Conservation (phyloP, 345 rosid species). For the Salix dunnii region DNA sequence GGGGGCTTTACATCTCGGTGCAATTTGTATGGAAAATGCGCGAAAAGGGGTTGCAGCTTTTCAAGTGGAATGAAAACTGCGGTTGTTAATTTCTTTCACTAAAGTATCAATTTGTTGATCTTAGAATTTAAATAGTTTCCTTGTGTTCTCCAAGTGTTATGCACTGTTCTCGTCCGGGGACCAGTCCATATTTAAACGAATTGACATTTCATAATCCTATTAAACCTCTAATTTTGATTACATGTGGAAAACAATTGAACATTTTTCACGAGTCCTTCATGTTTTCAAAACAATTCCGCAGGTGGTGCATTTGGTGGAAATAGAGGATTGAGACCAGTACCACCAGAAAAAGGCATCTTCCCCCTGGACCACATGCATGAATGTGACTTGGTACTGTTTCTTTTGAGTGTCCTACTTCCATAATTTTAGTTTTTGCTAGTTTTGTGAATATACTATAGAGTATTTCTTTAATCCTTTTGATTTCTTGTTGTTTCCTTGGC, state of each 20-base stretch:
- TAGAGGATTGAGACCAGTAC: constrained; percentile 83
- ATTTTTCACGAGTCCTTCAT: neutral
- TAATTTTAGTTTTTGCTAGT: neutral
- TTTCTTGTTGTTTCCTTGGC: neutral
- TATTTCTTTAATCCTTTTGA: neutral
- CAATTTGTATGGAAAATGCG: too few species aligned
- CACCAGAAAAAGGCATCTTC: constrained; percentile 91
- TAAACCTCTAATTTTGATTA: neutral
- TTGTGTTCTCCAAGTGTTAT: too few species aligned
- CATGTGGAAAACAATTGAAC: neutral
- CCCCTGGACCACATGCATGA: constrained; percentile 87
- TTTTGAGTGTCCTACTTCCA: neutral
- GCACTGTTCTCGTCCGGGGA: too few species aligned
- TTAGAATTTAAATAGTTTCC: too few species aligned
- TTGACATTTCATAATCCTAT: neutral
- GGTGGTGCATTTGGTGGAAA: constrained; percentile 98
- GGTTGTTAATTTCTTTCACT: too few species aligned
- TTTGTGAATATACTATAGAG: neutral
- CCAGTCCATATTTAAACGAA: too few species aligned
- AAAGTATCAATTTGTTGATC: too few species aligned
- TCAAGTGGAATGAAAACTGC: too few species aligned
- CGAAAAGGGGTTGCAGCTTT: too few species aligned
- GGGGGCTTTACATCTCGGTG: too few species aligned
- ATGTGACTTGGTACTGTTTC: constrained; percentile 63
- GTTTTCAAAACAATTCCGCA: constrained; percentile 18